Evolutionary conservation across 225 moss, liverwort and hornwort genomes (phyloP).

Genomic region (Straminergon stramineum): DNA sequence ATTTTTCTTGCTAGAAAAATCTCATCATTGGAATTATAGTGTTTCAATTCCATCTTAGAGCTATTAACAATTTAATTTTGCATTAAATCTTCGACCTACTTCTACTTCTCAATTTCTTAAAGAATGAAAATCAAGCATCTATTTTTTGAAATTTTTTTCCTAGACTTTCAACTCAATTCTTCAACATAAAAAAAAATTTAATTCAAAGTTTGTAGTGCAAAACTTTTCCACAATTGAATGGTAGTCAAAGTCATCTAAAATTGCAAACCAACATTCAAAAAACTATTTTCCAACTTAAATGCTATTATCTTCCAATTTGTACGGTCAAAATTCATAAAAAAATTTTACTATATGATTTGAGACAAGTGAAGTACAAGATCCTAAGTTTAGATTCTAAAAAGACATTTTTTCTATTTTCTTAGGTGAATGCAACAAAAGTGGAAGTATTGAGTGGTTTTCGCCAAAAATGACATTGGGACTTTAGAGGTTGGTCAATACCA

Average conservation of each 20-base stretch:
- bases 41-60: background rate
- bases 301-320: background rate
- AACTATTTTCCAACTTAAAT: background rate
- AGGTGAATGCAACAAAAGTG: rapidly evolving
- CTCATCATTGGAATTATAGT: background rate
- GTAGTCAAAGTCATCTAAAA: background rate
- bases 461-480: background rate
- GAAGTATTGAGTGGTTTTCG: background rate
- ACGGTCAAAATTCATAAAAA: background rate
- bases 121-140: background rate
- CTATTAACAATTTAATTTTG: background rate
- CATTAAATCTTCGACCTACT: background rate
- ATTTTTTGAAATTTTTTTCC: background rate
- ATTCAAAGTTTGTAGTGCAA: background rate
- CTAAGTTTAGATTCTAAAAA: no score
- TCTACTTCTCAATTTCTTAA: background rate
- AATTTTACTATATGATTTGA: background rate
- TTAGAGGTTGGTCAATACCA: background rate
- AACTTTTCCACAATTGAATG: background rate
- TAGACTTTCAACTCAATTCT: background rate
- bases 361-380: background rate
- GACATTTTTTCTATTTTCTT: no score
- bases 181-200: background rate
- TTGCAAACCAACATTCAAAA: background rate
- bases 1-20: background rate